These are phyloP conservation scores for Cubamyces lactineus DNA, from an alignment of 768 basidiomycete genomes.

Conservation along the genomic window DNA sequence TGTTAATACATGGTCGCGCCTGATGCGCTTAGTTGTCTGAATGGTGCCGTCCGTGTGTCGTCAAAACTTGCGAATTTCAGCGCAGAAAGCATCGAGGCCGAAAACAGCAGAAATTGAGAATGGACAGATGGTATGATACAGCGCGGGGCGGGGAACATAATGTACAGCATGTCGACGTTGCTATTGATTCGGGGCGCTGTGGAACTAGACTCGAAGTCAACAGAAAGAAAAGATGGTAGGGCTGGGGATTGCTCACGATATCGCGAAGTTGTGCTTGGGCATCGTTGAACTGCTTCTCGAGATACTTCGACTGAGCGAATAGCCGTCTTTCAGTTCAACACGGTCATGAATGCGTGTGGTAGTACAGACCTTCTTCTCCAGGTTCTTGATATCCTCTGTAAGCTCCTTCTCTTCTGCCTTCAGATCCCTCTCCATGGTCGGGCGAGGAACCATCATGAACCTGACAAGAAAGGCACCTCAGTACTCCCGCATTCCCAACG, in stretches of 20 bases:
- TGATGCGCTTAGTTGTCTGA: too few species aligned
- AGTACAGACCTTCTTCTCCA: constrained; percentile 79
- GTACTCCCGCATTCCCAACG: not conserved
- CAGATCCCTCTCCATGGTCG: constrained; percentile 76
- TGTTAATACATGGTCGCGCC: too few species aligned
- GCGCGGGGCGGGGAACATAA: not conserved
- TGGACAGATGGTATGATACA: constrained; percentile 13
- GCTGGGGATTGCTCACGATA: constrained; percentile 52
- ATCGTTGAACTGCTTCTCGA: constrained; percentile 93
- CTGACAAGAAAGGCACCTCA: constrained; percentile 43
- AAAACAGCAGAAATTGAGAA: not conserved
- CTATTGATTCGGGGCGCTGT: constrained; percentile 45
- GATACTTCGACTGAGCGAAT: constrained; percentile 70
- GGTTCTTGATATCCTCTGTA: constrained; percentile 76
- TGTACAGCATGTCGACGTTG: constrained; percentile 1
- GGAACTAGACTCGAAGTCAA: constrained; percentile 46
- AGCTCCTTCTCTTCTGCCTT: constrained; percentile 80
- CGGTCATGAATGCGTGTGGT: not conserved
- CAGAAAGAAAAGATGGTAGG: too few species aligned
- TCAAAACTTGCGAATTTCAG: too few species aligned
- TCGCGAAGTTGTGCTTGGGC: constrained; percentile 86
- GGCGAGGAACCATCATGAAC: constrained; percentile 88
- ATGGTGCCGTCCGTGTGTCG: too few species aligned
- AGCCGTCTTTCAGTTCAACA: not conserved
- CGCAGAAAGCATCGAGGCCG: too few species aligned